These are phyloP conservation scores for Penicillium sp. DNA, from an alignment of 2,329 filamentous ascomycete genomes.

Conservation along the genomic window DNA sequence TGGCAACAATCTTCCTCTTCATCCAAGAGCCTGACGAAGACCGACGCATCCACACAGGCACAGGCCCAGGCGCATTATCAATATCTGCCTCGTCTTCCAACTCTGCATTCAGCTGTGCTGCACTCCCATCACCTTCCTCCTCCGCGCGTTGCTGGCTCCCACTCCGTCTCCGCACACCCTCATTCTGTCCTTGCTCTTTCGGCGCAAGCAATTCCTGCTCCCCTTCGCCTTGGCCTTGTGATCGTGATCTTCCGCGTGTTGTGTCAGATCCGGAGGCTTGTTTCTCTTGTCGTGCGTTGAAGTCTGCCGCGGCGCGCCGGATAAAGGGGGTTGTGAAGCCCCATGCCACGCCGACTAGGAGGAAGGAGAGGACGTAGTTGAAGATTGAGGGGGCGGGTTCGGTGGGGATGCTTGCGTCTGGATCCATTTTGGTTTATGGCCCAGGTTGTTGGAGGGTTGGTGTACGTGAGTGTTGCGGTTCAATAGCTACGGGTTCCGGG, in stretches of 20 bases:
- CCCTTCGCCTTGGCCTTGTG: conserved; percentile 8
- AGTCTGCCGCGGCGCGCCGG: conserved; percentile 76
- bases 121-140: conserved; percentile 15
- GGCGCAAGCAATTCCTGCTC: conserved; percentile 18
- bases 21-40: conserved; percentile 53
- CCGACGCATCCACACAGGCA: conserved; percentile 33
- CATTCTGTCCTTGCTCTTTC: neutral
- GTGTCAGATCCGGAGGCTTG: conserved; percentile 6
- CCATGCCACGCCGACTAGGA: conserved; percentile 90
- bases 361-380: conserved; percentile 85
- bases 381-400: conserved; percentile 48
- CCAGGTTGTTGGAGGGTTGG: neutral
- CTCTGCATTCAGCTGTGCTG: conserved; percentile 35
- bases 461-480: neutral
- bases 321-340: conserved; percentile 92
- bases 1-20: conserved; percentile 61
- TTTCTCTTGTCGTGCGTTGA: conserved; percentile 58
- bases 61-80: conserved; percentile 18
- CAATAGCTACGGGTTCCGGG: too few species aligned
- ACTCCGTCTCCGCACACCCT: conserved; percentile 14
- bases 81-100: conserved; percentile 14
- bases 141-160: conserved; percentile 13
- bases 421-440: conserved; percentile 28
- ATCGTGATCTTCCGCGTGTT: conserved; percentile 11
- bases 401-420: conserved; percentile 27